Conservation (phyloP, 768 basidiomycete genomes). For the Lactarius evosmus region DNA sequence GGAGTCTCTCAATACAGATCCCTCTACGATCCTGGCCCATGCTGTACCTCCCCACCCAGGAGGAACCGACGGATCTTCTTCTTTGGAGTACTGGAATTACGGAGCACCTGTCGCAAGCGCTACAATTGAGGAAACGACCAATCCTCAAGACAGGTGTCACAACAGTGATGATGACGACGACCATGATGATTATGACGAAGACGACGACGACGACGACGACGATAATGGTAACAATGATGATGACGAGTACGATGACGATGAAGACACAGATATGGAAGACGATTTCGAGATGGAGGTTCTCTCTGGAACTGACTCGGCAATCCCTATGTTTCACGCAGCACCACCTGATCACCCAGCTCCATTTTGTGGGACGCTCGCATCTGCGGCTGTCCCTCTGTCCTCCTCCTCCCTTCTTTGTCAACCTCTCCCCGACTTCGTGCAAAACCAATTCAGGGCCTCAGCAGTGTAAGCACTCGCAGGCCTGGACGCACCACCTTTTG, state of each 20-base stretch:
- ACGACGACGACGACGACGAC: conserved; percentile 10
- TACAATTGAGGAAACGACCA: conserved; percentile 19
- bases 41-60: background rate
- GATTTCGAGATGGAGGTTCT: background rate
- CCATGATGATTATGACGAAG: conserved; percentile 18
- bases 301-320: background rate
- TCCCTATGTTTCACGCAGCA: background rate
- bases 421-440: conserved; percentile 23
- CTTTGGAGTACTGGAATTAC: conserved; percentile 12
- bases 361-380: conserved; percentile 6
- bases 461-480: background rate
- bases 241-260: conserved; percentile 4
- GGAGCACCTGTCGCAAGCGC: conserved; percentile 18
- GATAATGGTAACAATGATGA: background rate
- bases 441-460: conserved; percentile 18
- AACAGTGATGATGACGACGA: conserved; percentile 22
- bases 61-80: background rate
- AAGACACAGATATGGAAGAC: conserved; percentile 16
- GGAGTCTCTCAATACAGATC: background rate
- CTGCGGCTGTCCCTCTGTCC: conserved; percentile 17
- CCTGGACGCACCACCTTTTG: background rate
- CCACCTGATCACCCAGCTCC: background rate
- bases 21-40: background rate
- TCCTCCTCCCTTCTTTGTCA: conserved; percentile 24
- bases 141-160: conserved; percentile 19